Evolutionary conservation across 805 yeast genomes (phyloP).

Genomic region (Yarrowia osloensis): DNA sequence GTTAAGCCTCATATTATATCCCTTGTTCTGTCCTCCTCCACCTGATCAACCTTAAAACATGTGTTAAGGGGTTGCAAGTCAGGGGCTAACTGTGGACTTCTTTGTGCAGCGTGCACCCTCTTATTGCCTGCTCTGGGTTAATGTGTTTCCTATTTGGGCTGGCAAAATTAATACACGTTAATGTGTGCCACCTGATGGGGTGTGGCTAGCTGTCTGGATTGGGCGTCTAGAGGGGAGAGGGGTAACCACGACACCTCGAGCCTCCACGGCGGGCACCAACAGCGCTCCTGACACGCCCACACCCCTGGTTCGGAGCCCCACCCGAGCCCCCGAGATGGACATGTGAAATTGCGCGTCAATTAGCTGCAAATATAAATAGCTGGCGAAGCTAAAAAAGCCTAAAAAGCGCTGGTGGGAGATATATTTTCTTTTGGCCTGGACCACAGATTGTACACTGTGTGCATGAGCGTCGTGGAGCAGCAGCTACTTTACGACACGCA

Average conservation of each 20-base stretch:
- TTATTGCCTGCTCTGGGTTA: slow-evolving; percentile 21
- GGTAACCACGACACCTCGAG: background rate
- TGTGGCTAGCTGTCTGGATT: background rate
- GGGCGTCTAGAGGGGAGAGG: background rate
- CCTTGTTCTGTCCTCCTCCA: slow-evolving; percentile 16
- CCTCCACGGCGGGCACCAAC: background rate
- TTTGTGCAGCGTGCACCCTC: slow-evolving; percentile 3
- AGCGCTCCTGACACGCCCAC: background rate
- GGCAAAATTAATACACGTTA: background rate
- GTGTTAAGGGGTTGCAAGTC: slow-evolving; percentile 29
- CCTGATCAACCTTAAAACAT: slow-evolving; percentile 26
- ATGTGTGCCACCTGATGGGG: background rate
- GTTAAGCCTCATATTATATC: background rate
- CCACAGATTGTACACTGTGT: background rate
- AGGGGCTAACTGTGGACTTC: slow-evolving; percentile 20
- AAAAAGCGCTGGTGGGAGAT: background rate
- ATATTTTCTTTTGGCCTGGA: background rate
- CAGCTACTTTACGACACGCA: background rate
- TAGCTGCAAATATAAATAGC: slow-evolving; percentile 26
- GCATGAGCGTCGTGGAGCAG: background rate
- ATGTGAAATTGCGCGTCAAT: slow-evolving; percentile 24
- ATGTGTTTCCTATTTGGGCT: slow-evolving; percentile 2
- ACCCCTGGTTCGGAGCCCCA: background rate
- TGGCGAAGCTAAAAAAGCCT: background rate
- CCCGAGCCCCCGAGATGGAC: background rate